Evolutionary conservation across 179 eudicot genomes (phyloP), one percentile per base, ranked within the genome.

Genomic region (Corrigiola litoralis): DNA sequence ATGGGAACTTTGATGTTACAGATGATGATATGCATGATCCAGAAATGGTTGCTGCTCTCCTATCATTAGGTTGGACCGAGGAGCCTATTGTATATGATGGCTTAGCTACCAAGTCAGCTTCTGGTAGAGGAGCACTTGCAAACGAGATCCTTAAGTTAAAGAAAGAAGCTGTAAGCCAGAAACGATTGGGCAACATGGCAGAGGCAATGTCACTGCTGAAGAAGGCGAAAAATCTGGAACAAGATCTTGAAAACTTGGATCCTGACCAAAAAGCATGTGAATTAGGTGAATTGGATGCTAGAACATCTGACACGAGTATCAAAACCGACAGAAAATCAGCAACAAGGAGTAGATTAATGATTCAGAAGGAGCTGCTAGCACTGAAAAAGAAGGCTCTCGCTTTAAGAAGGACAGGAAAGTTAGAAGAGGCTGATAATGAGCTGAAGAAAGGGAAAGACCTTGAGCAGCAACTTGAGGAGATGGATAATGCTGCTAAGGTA

Each of bases 11-110:
- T 64, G 97, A 92, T 1, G 90, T 80, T 67, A 85, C 92, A 44
- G 94, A 90, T 55, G 84, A 85, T 40, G 98, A 92, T 68, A 53
- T 92, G 88, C 75, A 82, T 68, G 95, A 92, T 61, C 97, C 98
- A 6, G 97, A 90, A 59, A 69, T 92, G 50, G 79, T 81, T 24
- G 87, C 91, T 71, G 87, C 96, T 56, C 77, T 94, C 66, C 74
- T 80, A 70, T 87, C 91, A 3, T 70, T 94, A 54, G 99, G 99
- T 57, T 94, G 99, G 99, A 73, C 76, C 48, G 96, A 88, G 56
- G 98, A 89, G 12, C 52, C 72, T 60, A 46, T 46, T 58, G 42
- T 50, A 49, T 23, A 41, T 4, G 77, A 70, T n/a, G 74, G 70
- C 11, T 18, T 33, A 28, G 65, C 49, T 31, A 34, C 68, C n/a